Evolutionary conservation across 1,284 basidiomycete species (phyloP).

Genomic region (Gymnopus androsaceus): DNA sequence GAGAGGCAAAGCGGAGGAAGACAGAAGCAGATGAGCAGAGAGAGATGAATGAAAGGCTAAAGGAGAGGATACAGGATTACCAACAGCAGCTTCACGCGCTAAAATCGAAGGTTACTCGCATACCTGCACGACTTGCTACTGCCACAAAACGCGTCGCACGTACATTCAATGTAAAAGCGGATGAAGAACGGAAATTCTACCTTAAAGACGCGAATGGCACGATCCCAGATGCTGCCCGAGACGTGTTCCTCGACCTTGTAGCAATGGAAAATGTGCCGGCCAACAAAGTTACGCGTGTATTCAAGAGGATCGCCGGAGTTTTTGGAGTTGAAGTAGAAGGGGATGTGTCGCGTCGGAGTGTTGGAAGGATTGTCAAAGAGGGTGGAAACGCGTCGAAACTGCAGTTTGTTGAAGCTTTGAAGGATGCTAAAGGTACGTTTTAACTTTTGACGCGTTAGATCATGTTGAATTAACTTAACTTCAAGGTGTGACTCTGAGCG

Average conservation of each 20-base stretch:
- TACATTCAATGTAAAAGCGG: neutral
- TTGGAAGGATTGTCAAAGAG: conserved; percentile 16
- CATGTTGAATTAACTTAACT: neutral
- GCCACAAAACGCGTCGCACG: neutral
- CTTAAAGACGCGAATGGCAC: neutral
- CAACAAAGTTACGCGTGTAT: conserved; percentile 15
- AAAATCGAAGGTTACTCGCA: conserved; percentile 3
- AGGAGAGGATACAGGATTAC: too few species aligned
- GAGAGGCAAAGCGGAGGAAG: too few species aligned
- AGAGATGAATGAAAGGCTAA: too few species aligned
- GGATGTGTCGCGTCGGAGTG: neutral
- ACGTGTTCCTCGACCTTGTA: conserved; percentile 18
- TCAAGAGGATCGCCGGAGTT: conserved; percentile 8
- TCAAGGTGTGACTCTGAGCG: conserved; percentile 25
- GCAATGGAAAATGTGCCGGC: conserved; percentile 17
- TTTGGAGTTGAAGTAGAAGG: conserved; percentile 15
- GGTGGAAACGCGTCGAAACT: conserved; percentile 20
- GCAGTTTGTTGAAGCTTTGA: conserved; percentile 16
- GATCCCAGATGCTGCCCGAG: conserved; percentile 14
- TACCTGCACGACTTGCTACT: neutral
- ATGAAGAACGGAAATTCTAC: neutral
- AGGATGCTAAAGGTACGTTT: conserved; percentile 16
- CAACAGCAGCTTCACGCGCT: conserved; percentile 2
- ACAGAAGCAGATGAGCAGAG: too few species aligned
- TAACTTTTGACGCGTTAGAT: neutral